Base-by-base conservation (phyloP, 306 rosid species). In the Lagenaria siceraria region DNA sequence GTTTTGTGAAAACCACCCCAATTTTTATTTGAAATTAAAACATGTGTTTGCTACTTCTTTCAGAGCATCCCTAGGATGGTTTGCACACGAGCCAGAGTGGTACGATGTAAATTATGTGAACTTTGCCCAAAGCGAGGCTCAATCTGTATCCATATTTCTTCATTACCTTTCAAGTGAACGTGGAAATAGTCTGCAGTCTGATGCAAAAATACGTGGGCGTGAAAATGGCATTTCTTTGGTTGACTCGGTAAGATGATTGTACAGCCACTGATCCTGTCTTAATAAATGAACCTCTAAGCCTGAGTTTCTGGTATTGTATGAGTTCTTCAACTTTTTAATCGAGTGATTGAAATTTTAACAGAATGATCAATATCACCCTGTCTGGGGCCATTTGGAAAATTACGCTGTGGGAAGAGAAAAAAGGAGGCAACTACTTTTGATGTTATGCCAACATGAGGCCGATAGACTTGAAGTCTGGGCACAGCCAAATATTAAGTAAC, bases 391-490 rank as follows among this genome's bases (percentile, higher is more conserved):
- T 86, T 85, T 92, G 87, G 97, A 90, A 77, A 92, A 88, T 87
- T 95, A 90, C 80, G 85, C 91, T 79, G 78, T 76, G 22, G 99
- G 90, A 78, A 90, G 96, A 85, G 97, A 95, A 80, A 95, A 95
- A 75, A 82, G 97, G 81, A 89, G 86, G 82, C 97, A 86, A 78
- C 85, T 95, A 78, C 97, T 95, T 60, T 78, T 90, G 79, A 87
- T 95, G 97, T 88, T 95, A 53, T 92, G 99, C 86, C 99, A 90
- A 81, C 89, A 92, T 76, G 99, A 95, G 81, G 97, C 90, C 40
- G 99, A 95, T 82, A 92, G 99, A 89, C 97, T 95, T 80, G 99
- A 95, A 74, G 96, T 95, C 78, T 95, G 99, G 99, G 91, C 97
- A 4, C 97, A 95, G 72, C 99, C 99, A 7, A 89, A 87, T 69